Base-by-base conservation (phyloP, 176 grass and related monocot genomes). In the Carex cristatella region DNA sequence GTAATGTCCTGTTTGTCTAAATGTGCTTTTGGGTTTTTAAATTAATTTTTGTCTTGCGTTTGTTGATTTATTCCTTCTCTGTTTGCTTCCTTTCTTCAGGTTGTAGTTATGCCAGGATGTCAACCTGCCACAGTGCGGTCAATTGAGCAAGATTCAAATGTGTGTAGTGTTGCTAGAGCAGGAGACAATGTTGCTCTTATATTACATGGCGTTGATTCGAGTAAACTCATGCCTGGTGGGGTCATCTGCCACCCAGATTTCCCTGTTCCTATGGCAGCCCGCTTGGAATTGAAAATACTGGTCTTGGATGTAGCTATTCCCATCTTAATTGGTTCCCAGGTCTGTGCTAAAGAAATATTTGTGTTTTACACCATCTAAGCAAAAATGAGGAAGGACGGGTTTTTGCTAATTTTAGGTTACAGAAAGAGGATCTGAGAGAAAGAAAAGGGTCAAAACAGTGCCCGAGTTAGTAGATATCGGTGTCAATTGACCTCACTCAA, bases 221-320 rank as follows among this genome's bases (percentile, higher is more conserved):
- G 58, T 86, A 66, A 89, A 69, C 85, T 94, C 65, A 83, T 97
- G 79, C 77, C 92, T 84, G 91, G 95, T 1, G 93, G 95, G 5
- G 87, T 98, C 86, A 88, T 98, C 79, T 97, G 95, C 70, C 88
- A 95, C 73, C 91, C 91, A 89, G 85, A 87, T 90, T 95, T 93
- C 69, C 86, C 93, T 4, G 88, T 95, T 61, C 83, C 83, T 64
- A 61, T 93, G 15, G 78, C 88, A 28, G 89, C 87, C 53, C 67
- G 33, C 38, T 84, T 98, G 89, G 93, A 98, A 84, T 89, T 98
- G 27, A 93, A 90, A 85, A 79, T 98, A 85, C 69, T 90, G 63
- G 89, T 98, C 27, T 87, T 98, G 88, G 93, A 98, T 75, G 87
- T 92, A 38, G 37, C 76, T 27, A 64, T 69, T 67, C 95, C 95